phyloP scores from a whole-genome alignment of 2,329 filamentous ascomycete species.

The Chaetomium globosum region DNA sequence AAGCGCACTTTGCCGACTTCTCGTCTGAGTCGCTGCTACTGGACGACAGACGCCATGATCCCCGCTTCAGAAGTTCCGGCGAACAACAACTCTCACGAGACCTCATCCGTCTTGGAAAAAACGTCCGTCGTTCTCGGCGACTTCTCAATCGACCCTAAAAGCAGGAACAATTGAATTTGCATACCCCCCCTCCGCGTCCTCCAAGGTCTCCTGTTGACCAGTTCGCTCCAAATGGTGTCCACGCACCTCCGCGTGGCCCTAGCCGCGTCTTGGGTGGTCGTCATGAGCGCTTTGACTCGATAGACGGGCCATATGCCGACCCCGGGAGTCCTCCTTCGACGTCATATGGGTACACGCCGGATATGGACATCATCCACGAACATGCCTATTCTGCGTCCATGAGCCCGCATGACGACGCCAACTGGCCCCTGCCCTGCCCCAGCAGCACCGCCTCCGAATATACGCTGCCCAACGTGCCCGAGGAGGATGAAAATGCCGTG shows the following conservation, averaged over 20 bases:
- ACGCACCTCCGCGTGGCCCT: slow-evolving; percentile 57
- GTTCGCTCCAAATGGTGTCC: slow-evolving; percentile 42
- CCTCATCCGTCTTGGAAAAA: slow-evolving; percentile 39
- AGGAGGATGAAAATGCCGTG: slow-evolving; percentile 60
- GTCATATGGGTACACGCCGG: slow-evolving; percentile 40
- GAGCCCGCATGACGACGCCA: slow-evolving; percentile 46
- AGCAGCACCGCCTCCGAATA: slow-evolving; percentile 46
- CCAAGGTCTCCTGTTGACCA: slow-evolving; percentile 51
- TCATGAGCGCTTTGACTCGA: slow-evolving; percentile 49
- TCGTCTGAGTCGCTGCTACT: slow-evolving; percentile 49
- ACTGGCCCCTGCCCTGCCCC: slow-evolving; percentile 50
- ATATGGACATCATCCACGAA: slow-evolving; percentile 35
- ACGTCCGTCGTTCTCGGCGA: slow-evolving; percentile 42
- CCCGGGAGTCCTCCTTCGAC: slow-evolving; percentile 35
- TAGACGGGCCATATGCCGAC: slow-evolving; percentile 44
- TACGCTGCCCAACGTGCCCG: slow-evolving; percentile 61
- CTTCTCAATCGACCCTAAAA: slow-evolving; percentile 51
- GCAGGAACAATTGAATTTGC: slow-evolving; percentile 52
- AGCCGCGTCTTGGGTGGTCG: slow-evolving; percentile 53
- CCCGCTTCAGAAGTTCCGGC: slow-evolving; percentile 29
- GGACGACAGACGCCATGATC: slow-evolving; percentile 26
- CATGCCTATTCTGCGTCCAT: slow-evolving; percentile 46
- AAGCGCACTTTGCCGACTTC: slow-evolving; percentile 52
- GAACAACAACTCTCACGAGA: slow-evolving; percentile 32
- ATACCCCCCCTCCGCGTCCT: slow-evolving; percentile 51